Evolutionary conservation across 2,329 filamentous ascomycete species (phyloP).

Genomic region (Daldinia sp.): DNA sequence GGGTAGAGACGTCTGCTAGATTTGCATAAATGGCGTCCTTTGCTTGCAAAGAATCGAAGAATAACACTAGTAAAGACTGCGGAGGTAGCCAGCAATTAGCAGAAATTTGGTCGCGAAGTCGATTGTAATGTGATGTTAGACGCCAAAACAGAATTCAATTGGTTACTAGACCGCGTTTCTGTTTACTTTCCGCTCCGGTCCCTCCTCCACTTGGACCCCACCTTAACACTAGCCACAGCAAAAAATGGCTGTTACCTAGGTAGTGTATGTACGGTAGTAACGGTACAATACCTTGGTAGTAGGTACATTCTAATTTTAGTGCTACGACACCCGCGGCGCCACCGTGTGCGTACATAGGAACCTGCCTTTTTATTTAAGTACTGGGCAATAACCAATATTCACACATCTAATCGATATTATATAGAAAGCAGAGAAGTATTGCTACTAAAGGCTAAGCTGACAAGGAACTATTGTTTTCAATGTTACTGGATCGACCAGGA

Average conservation of each 20-base stretch:
- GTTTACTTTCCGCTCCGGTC: constrained; percentile 41
- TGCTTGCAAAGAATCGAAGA: neutral
- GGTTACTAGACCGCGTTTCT: constrained; percentile 41
- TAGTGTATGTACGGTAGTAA: too few species aligned
- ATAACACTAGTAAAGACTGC: neutral
- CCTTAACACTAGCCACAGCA: neutral
- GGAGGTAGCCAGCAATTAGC: neutral
- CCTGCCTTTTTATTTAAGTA: too few species aligned
- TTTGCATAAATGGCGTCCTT: neutral
- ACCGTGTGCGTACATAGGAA: too few species aligned
- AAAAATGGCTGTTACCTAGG: neutral
- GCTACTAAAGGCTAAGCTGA: neutral
- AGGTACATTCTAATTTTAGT: too few species aligned
- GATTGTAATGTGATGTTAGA: neutral
- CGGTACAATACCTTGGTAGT: too few species aligned
- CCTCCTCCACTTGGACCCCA: constrained; percentile 3
- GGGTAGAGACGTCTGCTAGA: neutral
- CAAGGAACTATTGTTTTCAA: neutral
- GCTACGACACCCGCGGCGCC: too few species aligned
- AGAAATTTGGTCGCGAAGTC: neutral
- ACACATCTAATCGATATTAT: too few species aligned
- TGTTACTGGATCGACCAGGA: neutral
- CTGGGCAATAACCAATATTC: too few species aligned
- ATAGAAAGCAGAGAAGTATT: neutral
- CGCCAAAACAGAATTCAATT: constrained; percentile 32